Evolutionary conservation across 495 filamentous ascomycete genomes (phyloP), one percentile per base, ranked within the genome.

Genomic region (Penicillium egyptiacum): DNA sequence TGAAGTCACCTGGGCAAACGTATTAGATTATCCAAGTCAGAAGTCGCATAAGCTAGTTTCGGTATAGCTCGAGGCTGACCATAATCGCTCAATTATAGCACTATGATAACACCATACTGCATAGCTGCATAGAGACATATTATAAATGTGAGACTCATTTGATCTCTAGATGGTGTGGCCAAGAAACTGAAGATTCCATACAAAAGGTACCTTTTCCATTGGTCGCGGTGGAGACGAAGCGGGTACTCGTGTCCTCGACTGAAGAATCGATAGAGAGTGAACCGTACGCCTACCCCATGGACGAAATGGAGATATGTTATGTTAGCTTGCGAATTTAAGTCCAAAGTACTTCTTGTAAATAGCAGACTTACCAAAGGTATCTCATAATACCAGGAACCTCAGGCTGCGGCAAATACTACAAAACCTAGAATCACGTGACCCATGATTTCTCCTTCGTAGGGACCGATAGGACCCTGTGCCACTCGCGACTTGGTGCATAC

Each of bases 401-500:
- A 31, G 14, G 33, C 33, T 1, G 33, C 14, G 14, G 33, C 33
- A 35, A 16, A 17, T 28, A 17, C 20, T 26, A 40, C 20, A 30
- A 50, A 28, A 41, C 40, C 11, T 2, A 19, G 5, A 10, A 26
- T 43, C 48, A 58, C 55, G 47, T 58, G 53, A 56, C 12, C 6
- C 1, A 16, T 11, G 4, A 40, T 58, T 44, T 47, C 31, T 55
- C 19, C 40, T 41, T 54, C 51, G 26, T 17, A 54, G 23, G 49
- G 56, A 6, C 54, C 37, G 41, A 46, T 44, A 39, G 33, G 22
- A 33, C 31, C 33, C 46, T 45, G 48, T 30, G 31, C 41, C 46
- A 51, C 49, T 62, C 45, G 47, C 55, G 40, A 28, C 49, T 62
- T 61, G 60, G 64, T 64, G 64, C 54, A 45, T 45, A 58, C 58